Evolutionary conservation across 2,329 filamentous ascomycete species (phyloP), one percentile per base, ranked within the genome.

Genomic region (Intubia oerlemansii): DNA sequence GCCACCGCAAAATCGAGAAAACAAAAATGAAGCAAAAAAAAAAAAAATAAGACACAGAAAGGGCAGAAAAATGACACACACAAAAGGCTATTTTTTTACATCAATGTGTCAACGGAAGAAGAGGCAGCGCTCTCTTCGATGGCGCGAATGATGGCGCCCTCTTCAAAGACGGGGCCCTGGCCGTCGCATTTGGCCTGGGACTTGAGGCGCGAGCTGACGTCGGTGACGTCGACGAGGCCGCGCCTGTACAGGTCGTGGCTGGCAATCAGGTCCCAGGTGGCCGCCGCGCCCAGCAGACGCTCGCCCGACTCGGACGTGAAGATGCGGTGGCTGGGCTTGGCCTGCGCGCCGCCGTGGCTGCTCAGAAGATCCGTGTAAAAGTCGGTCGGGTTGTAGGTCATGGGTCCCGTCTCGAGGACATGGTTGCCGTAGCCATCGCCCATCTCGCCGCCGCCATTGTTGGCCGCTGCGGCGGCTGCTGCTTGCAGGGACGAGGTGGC

Each of bases 181-280:
- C 82, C 84, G 49, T 93, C 78, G 46, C 82, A 92, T 42, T 72
- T 68, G 12, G 80, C 78, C 41, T 66, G 54, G 12, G 62, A 58
- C 53, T 80, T 84, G 30, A 95, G 54, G 10, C 70, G 59, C 43
- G 88, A 76, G 46, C 75, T 82, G 18, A 93, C 77, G 44, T 76
- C 65, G 21, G 62, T 73, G 10, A 93, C 69, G 47, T 95, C 79
- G 16, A 93, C 72, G 13, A 79, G 56, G 0, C 82, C 81, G 26
- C 65, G 62, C 46, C 71, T 67, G 46, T 77, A 90, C 7, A 82
- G 52, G 6, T 78, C 68, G 48, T 92, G 80, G 30, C 57, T 60
- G 43, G 90, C 77, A 34, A 95, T 88, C 30, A 82, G 57, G 42
- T 93, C 84, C 85, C 85, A 95, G 0, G 82, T 75, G 3, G 80